Percentiles rank a stretch among this genome's conserved stretches.
These are phyloP conservation scores for Diutina sp. DNA, from an alignment of 1,139 yeast genomes.

Conservation along the genomic window DNA sequence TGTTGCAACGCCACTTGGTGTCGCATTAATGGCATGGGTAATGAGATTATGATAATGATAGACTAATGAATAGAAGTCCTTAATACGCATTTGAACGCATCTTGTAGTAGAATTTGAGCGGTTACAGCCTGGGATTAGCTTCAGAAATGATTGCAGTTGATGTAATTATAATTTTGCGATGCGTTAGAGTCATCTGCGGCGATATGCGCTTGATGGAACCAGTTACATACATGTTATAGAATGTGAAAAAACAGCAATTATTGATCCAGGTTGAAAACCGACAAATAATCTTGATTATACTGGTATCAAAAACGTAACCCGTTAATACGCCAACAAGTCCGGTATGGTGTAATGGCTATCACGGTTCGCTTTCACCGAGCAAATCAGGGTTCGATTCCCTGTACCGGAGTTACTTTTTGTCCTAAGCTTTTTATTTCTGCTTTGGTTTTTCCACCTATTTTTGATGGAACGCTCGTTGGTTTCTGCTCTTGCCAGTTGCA, in stretches of 20 bases:
- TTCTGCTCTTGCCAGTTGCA: too few relatives aligned
- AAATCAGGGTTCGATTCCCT: conserved; percentile 65
- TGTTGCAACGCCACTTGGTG: conserved; percentile 9
- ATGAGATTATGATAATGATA: not conserved
- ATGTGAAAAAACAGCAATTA: too few relatives aligned
- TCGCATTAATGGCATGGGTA: conserved; percentile 3
- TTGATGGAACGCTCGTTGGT: too few relatives aligned
- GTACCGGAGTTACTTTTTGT: conserved; percentile 37
- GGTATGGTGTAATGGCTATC: conserved; percentile 37
- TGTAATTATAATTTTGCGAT: too few relatives aligned
- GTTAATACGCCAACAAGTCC: conserved; percentile 11
- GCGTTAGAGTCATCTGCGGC: too few relatives aligned
- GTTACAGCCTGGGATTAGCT: too few relatives aligned
- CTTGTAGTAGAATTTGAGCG: too few relatives aligned
- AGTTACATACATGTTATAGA: too few relatives aligned
- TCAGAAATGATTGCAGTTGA: too few relatives aligned
- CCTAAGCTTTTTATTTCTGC: conserved; percentile 15
- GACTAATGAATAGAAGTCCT: not conserved
- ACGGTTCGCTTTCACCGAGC: conserved; percentile 44
- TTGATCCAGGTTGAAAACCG: not conserved
- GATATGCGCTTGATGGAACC: too few relatives aligned
- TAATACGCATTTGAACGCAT: not conserved
- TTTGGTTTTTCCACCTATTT: too few relatives aligned
- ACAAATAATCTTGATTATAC: not conserved
- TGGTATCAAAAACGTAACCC: too few relatives aligned